Conservation (phyloP, 768 basidiomycete genomes). For the Pulveroboletus sp. region DNA sequence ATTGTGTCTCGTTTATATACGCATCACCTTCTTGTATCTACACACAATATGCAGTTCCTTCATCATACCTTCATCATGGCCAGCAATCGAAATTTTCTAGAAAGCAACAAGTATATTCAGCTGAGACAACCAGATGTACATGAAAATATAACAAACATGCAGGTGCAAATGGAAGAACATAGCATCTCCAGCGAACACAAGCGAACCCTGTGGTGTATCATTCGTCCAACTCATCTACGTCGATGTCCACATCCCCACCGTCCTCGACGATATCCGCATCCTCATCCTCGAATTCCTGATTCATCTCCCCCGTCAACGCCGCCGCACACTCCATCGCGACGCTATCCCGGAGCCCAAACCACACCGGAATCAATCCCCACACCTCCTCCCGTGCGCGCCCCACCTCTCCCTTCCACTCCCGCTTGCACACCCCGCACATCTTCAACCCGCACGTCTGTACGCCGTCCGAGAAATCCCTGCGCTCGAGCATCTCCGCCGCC, state of each 20-base stretch:
- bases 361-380: constrained; percentile 56
- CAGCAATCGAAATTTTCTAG: not conserved
- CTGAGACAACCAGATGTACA: constrained; percentile 6
- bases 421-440: constrained; percentile 50
- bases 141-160: not conserved
- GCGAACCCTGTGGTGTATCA: not conserved
- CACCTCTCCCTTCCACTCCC: constrained; percentile 40
- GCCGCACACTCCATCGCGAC: constrained; percentile 1
- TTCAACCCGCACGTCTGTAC: constrained; percentile 46
- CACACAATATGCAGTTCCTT: not conserved
- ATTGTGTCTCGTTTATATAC: constrained; percentile 14
- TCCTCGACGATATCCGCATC: constrained; percentile 2
- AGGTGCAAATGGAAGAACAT: constrained; percentile 5
- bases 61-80: not conserved
- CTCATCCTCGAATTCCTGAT: not conserved
- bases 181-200: constrained; percentile 11
- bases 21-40: constrained; percentile 14
- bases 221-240: constrained; percentile 12
- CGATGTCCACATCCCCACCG: constrained; percentile 9
- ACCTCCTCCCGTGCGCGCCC: constrained; percentile 52
- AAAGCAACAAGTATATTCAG: constrained; percentile 16
- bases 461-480: constrained; percentile 68
- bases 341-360: constrained; percentile 50
- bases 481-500: constrained; percentile 64
- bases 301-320: not conserved